Evolutionary conservation across 306 rosid genomes (phyloP), one percentile per base, ranked within the genome.

Genomic region (Amphicarpaea edgeworthii): DNA sequence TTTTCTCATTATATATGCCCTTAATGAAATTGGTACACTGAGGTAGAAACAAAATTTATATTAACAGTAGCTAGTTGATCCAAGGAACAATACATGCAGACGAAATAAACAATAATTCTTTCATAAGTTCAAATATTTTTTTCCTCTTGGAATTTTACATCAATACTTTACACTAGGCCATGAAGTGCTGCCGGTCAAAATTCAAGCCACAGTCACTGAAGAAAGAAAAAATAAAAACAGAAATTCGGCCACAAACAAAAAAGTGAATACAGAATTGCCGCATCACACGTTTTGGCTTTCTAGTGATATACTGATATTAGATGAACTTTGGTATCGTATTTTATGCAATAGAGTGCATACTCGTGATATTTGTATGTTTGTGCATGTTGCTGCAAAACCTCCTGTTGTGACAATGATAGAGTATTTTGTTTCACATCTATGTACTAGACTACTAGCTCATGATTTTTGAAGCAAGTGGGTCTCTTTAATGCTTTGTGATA

Each of bases 371-470:
- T 74, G 57, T 40, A 20, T 74, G 58, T 78, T 15, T 76, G 78
- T 63, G 72, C 84, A 41, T 63, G 81, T 59, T 57, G 77, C 50
- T 81, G 72, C 66, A 45, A 81, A 84, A 72, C 37, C 75, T n/a
- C 32, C 69, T 73, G 55, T 53, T 30, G n/a, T 53, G 67, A 51
- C 73, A 81, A 85, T 64, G 57, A 68, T 68, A 71, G 68, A 71
- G 68, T 24, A 21, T 49, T 85, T 69, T 62, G 70, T 73, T 77
- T 43, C 61, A 69, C 60, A 61, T 50, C 9, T 66, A 11, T 71
- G 16, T 51, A 77, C 73, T 37, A 45, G 26, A 62, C 64, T 51
- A 77, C 73, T 37, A 45, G 26, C 68, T 70, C 76, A 63, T 77
- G 81, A 69, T 72, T 69, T 75, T 63, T 63, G 61, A 61, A 63